Evolutionary conservation across 2,329 filamentous ascomycete genomes (phyloP), one percentile per base, ranked within the genome.

Genomic region (Rhynchosporium graminicola): DNA sequence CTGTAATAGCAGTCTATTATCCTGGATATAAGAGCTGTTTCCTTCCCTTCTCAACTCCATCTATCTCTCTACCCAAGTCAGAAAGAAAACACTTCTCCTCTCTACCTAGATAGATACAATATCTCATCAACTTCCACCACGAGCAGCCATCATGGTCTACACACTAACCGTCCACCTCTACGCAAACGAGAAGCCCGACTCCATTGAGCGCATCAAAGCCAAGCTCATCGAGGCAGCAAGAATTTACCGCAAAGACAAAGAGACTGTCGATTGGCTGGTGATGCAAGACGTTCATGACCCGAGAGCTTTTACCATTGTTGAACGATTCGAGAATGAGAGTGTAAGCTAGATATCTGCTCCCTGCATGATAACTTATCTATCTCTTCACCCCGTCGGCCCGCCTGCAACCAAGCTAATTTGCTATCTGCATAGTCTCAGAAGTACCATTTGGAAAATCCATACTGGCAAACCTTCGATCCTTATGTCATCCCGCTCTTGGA

Each of bases 181-280:
- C 77, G 87, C 88, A 67, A 91, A 91, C 73, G 80, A 85, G 62
- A 82, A 89, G 70, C 76, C 80, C 12, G 83, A 85, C 60, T 80
- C 80, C 73, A 87, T 91, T 76, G 77, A 80, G 65, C 89, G 88
- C 76, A 78, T 92, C 63, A 84, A 86, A 70, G 84, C 84, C 62
- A 92, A 91, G 79, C 84, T 92, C 62, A 82, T 88, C 73, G 89
- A 92, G 74, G 89, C 89, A n/a, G 87, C 86, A 63, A 82, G 85
- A 65, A 82, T 91, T 66, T 91, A 91, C 77, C 84, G 82, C 67
- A 80, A 89, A 67, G 89, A 91, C 77, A 84, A 84, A 72, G 89
- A 91, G 79, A 90, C 84, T 0, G 71, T 87, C 62, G 82, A 13
- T 58, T 91, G 89, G 89, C 85, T 90, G 75, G 88, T 92, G 66